Evolutionary conservation across 139 green algal species (phyloP), one percentile per base, ranked within the genome.

Genomic region (Zygnema cylindricum): DNA sequence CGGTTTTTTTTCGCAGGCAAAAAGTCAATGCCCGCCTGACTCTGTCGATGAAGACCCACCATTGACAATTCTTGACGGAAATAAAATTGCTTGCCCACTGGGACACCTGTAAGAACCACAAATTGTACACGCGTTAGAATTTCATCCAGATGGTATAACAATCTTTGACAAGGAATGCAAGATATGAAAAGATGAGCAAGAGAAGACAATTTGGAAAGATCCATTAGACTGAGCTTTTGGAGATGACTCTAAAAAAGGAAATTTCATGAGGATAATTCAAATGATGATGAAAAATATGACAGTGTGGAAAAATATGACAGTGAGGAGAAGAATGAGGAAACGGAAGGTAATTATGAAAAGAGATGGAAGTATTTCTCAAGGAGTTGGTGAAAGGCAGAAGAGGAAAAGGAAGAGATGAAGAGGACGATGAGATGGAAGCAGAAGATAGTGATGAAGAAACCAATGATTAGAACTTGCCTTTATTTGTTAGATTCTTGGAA

Each of bases 21-120:
- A 49, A 41, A 88, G 32, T 88, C 83, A 36, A 88, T 82, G 16
- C 83, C 83, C 55, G 42, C 83, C 69, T 88, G 83, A 33, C 42
- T 36, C 69, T 78, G 83, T 42, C 55, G 55, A 76, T 93, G 83
- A 69, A 93, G n/a, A 11, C 89, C 89, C 16, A 93, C 88, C 0
- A 93, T 81, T 1, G 33, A 41, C 38, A 92, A 85, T 79, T 93
- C 89, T 69, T 81, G 57, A 33, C 88, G 88, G 22, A 21, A 55
- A 49, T 92, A 92, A 73, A 92, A 92, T 11, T 39, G 38, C n/a
- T 84, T 2, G 41, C 77, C 77, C 2, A 84, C 77, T 36, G 38
- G 33, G 1, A 86, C 43, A 69, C 41, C 81, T 86, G 41, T 69
- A 3, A 41, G 43, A 3, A 16, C 36, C 38, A 54, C 38, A 7